phyloP scores from a whole-genome alignment of 352 stramenopile genomes.

The Elongisporangium prolatum region DNA sequence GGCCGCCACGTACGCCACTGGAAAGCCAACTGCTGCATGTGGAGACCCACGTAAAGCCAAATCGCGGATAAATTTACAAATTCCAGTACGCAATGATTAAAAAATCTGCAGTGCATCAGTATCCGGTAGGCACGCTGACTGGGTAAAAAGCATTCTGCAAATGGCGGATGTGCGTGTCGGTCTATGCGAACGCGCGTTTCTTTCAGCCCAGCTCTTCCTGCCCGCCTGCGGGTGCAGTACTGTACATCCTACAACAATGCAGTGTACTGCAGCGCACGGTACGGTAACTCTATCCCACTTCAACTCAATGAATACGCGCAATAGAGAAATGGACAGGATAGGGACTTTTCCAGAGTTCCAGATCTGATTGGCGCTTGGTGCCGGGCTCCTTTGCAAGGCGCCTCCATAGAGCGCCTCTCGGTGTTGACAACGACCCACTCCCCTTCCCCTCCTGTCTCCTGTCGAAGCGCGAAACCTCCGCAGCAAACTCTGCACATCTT shows the following conservation, averaged over 20 bases:
- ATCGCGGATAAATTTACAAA: neutral
- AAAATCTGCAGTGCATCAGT: too few relatives aligned
- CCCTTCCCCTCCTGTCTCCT: neutral
- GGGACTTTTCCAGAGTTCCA: neutral
- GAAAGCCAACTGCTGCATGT: too few relatives aligned
- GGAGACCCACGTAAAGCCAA: neutral
- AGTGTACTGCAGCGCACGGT: neutral
- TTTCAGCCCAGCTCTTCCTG: neutral
- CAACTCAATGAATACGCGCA: neutral
- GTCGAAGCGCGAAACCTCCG: neutral
- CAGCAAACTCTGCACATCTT: too few relatives aligned
- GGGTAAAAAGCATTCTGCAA: neutral
- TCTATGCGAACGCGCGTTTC: neutral
- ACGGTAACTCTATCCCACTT: neutral
- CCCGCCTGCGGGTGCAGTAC: too few relatives aligned
- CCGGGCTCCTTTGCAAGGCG: neutral
- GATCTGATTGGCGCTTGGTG: neutral
- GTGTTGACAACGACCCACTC: neutral
- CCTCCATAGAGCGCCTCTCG: neutral
- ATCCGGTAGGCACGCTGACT: too few relatives aligned
- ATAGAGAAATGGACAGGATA: neutral
- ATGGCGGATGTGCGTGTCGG: neutral
- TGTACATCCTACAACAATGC: too few relatives aligned
- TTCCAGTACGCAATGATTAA: neutral
- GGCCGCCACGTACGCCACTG: neutral